phyloP scores from a whole-genome alignment of 2,329 filamentous ascomycete genomes.

The Talaromyces sp. region DNA sequence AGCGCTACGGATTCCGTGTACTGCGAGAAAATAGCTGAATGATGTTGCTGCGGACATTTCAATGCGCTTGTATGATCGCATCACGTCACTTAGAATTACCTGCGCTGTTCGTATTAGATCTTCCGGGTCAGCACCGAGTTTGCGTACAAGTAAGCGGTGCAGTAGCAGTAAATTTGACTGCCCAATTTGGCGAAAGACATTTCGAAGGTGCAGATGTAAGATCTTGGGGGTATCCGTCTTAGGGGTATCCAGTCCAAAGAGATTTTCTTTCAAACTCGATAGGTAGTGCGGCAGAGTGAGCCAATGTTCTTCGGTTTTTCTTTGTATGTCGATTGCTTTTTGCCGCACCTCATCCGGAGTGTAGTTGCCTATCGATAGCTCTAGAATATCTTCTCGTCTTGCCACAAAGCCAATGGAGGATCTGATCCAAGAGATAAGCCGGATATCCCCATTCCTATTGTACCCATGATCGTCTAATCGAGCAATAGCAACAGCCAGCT shows the following conservation, averaged over 20 bases:
- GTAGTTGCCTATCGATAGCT: background rate
- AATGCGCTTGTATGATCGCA: background rate
- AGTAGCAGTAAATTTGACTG: background rate
- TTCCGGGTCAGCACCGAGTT: background rate
- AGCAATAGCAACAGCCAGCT: background rate
- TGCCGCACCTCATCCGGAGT: background rate
- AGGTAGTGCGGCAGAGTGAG: background rate
- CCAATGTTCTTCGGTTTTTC: background rate
- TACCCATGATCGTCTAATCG: background rate
- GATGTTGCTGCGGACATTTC: background rate
- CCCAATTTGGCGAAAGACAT: background rate
- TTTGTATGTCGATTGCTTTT: background rate
- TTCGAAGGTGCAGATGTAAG: background rate
- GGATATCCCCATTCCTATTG: background rate
- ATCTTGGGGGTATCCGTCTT: background rate
- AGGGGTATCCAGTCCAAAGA: background rate
- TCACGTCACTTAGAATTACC: background rate
- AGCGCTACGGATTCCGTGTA: background rate
- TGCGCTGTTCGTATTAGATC: background rate
- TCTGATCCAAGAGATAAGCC: background rate
- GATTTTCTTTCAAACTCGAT: background rate
- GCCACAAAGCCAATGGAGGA: background rate
- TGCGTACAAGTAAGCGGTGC: background rate
- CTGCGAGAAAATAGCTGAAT: background rate
- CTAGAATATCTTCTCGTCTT: background rate